These are phyloP conservation scores for Phytopythium mirpurense DNA, from an alignment of 352 stramenopile species.

Conservation along the genomic window DNA sequence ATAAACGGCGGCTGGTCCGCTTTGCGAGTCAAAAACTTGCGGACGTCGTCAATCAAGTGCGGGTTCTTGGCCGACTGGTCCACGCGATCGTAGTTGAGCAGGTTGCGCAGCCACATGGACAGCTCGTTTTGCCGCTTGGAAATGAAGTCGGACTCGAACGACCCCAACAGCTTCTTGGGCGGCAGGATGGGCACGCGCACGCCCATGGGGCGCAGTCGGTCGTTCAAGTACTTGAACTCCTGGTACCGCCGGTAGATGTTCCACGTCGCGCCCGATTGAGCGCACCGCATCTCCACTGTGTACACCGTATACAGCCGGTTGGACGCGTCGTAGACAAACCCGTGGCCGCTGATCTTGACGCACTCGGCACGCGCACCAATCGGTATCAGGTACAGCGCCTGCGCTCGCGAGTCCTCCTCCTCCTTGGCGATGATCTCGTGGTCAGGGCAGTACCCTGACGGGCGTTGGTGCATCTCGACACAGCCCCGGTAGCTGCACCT, in stretches of 20 bases:
- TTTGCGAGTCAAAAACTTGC: constrained; percentile 77
- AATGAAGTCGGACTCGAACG: constrained; percentile 80
- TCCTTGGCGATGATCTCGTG: constrained; percentile 81
- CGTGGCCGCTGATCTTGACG: constrained; percentile 70
- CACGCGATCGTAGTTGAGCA: constrained; percentile 71
- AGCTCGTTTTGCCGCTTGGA: constrained; percentile 65
- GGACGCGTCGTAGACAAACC: constrained; percentile 68
- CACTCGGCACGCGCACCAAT: constrained; percentile 59
- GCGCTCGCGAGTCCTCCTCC: constrained; percentile 72
- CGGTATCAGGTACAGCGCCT: constrained; percentile 78
- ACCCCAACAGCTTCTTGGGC: constrained; percentile 81
- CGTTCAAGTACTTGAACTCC: constrained; percentile 78
- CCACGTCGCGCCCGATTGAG: constrained; percentile 69
- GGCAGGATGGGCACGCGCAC: constrained; percentile 72
- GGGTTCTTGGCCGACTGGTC: constrained; percentile 71
- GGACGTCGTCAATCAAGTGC: constrained; percentile 69
- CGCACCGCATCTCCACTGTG: constrained; percentile 70
- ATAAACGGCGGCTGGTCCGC: constrained; percentile 77
- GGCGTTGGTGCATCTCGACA: constrained; percentile 51
- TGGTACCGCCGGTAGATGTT: constrained; percentile 82
- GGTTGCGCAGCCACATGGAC: constrained; percentile 54
- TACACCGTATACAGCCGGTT: constrained; percentile 82
- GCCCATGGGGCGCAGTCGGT: constrained; percentile 50
- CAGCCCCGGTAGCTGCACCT: constrained; percentile 53
- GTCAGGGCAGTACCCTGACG: constrained; percentile 65